These are phyloP conservation scores for Brassica incana DNA, from an alignment of 345 rosid genomes.

Conservation along the genomic window DNA sequence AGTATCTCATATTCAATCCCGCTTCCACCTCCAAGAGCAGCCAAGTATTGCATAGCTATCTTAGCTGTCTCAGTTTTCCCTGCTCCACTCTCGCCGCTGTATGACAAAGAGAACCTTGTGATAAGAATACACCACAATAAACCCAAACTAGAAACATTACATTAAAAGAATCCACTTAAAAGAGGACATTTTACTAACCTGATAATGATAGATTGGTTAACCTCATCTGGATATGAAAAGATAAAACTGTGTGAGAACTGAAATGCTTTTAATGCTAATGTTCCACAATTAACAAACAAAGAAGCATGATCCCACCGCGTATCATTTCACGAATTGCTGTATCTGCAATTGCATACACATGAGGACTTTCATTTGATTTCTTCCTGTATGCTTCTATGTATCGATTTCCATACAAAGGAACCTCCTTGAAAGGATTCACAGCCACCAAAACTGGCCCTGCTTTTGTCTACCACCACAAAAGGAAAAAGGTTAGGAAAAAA, in stretches of 20 bases:
- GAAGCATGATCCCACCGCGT: conserved; percentile 60
- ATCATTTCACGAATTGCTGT: conserved; percentile 97
- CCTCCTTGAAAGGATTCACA: conserved; percentile 91
- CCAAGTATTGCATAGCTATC: conserved; percentile 99
- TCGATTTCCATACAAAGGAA: conserved; percentile 80
- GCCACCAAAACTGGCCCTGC: conserved; percentile 99
- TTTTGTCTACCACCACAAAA: conserved; percentile 66
- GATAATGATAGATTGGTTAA: conserved; percentile 96
- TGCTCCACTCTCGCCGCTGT: conserved; percentile 99
- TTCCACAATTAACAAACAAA: neutral
- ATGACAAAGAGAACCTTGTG: conserved; percentile 38
- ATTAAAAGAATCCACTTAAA: neutral
- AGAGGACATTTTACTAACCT: conserved; percentile 57
- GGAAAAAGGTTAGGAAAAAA: conserved; percentile 8
- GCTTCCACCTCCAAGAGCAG: conserved; percentile 99
- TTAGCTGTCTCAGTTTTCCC: conserved; percentile 99
- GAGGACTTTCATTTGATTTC: conserved; percentile 74
- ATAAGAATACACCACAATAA: conserved; percentile 27
- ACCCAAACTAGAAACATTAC: conserved; percentile 15
- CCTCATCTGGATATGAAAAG: conserved; percentile 77
- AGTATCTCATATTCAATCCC: conserved; percentile 96
- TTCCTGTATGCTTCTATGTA: conserved; percentile 81
- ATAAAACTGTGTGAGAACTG: conserved; percentile 35
- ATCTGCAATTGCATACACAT: conserved; percentile 95
- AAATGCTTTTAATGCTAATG: neutral